Evolutionary conservation across 768 basidiomycete species (phyloP), one percentile per base, ranked within the genome.

Genomic region (Mycena kentingensis): DNA sequence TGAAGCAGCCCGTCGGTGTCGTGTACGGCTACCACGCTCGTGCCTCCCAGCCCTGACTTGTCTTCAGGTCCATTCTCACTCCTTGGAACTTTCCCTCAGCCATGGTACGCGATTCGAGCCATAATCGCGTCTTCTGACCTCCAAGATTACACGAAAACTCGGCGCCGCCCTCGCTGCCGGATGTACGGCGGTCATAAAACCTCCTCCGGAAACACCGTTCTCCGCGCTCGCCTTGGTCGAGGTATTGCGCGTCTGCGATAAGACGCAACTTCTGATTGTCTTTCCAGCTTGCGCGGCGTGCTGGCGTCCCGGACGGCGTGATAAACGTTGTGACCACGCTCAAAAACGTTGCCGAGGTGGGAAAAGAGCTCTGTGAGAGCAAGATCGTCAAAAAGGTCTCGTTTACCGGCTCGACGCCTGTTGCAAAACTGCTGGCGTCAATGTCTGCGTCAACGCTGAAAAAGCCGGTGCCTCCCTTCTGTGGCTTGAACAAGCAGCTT

Each of bases 61-160:
- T 19, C 27, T 45, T 25, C 58, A 92, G 90, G 8, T 85, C 87
- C 5, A 89, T 92, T 57, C 59, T 91, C 35, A 90, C 89, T 1
- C 89, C 89, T 29, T 90, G 90, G 91, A 94, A 97, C 70, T 98
- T 97, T 74, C 95, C 95, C 2, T 92, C 89, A 22, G 91, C 93
- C 0, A 95, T 95, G 92, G n/a, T n/a, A n/a, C n/a, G n/a, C n/a
- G n/a, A n/a, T n/a, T n/a, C n/a, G n/a, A n/a, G n/a, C n/a, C n/a
- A n/a, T n/a, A n/a, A n/a, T n/a, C n/a, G n/a, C n/a, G n/a, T n/a
- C n/a, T n/a, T n/a, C n/a, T n/a, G n/a, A n/a, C n/a, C n/a, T n/a
- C n/a, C n/a, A n/a, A n/a, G n/a, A 89, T 93, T 19, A 88, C 89
- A 1, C 86, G 93, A n/a, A 95, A 95, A 69, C 73, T 93, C 15